These are phyloP conservation scores for Suillus variegatus DNA, from an alignment of 768 basidiomycete genomes.

Conservation along the genomic window DNA sequence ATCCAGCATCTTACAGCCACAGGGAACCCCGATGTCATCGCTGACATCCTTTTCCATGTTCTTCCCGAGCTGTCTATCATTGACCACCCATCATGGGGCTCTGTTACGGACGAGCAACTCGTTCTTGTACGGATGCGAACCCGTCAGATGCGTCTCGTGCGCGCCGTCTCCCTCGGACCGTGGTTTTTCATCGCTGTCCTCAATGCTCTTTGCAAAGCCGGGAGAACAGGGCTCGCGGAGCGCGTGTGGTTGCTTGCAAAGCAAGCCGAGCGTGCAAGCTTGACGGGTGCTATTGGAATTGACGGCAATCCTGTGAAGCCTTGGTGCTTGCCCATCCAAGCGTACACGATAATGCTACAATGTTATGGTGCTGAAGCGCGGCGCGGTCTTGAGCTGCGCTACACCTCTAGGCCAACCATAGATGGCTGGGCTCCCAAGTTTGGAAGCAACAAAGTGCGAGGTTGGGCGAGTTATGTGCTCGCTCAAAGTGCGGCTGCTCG, in stretches of 20 bases:
- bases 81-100: conserved; percentile 41
- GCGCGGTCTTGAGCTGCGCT: conserved; percentile 22
- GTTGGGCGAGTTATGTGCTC: conserved; percentile 39
- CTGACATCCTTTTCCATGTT: conserved; percentile 49
- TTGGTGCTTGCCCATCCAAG: conserved; percentile 67
- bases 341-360: conserved; percentile 74
- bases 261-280: conserved; percentile 56
- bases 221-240: conserved; percentile 55
- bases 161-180: conserved; percentile 57
- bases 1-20: conserved; percentile 53
- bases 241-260: conserved; percentile 65
- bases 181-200: conserved; percentile 59
- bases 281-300: conserved; percentile 17
- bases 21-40: conserved; percentile 47
- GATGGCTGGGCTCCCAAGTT: conserved; percentile 19
- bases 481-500: conserved; percentile 20
- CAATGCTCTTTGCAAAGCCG: conserved; percentile 58
- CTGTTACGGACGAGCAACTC: conserved; percentile 25
- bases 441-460: conserved; percentile 27
- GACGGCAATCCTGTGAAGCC: conserved; percentile 35
- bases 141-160: conserved; percentile 35
- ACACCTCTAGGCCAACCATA: conserved; percentile 12
- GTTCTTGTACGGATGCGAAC: conserved; percentile 23
- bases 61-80: conserved; percentile 53
- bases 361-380: conserved; percentile 53